Evolutionary conservation across 257 asterid species (phyloP), one percentile per base, ranked within the genome.

Genomic region (Jacaranda mimosifolia): DNA sequence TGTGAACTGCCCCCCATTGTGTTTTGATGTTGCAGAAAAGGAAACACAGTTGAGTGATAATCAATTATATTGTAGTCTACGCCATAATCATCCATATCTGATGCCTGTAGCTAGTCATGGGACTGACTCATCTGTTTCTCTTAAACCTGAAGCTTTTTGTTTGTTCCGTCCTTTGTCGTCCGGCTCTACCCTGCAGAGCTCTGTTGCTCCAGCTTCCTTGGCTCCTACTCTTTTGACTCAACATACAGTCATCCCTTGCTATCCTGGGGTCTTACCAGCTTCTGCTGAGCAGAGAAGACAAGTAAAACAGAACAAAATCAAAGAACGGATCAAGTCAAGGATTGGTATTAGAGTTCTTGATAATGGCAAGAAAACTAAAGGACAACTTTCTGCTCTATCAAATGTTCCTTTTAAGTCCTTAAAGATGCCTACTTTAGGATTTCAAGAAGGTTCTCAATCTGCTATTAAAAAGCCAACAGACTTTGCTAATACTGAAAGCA

Each of bases 341-440:
- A 62, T 76, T 45, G 84, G 70, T 14, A 42, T 40, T 35, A 40
- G 79, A 70, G 81, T 63, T 74, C 81, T 78, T 42, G 67, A 79
- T 66, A 79, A 62, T 38, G 77, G 73, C 64, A 85, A 68, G 77
- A 78, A 71, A 78, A 45, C 85, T 63, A 84, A 76, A 70, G 84
- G 70, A 78, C 80, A 79, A 81, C 59, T 60, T 63, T 82, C 83
- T n/a, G 68, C 76, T 72, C 73, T 79, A 52, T 77, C 83, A 51
- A 77, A 75, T 26, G 80, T 78, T 63, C 83, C 77, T 40, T 73
- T 46, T 36, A 84, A 74, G 78, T 76, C 80, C 68, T 35, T 79
- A 7, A 86, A 85, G 83, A 76, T 84, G 57, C 84, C 87, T 13
- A 70, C 65, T 38, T 52, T 79, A 15, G 80, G 87, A 58, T 70